Evolutionary conservation across 2,329 filamentous ascomycete genomes (phyloP), one percentile per base, ranked within the genome.

Genomic region (Claviceps arundinis): DNA sequence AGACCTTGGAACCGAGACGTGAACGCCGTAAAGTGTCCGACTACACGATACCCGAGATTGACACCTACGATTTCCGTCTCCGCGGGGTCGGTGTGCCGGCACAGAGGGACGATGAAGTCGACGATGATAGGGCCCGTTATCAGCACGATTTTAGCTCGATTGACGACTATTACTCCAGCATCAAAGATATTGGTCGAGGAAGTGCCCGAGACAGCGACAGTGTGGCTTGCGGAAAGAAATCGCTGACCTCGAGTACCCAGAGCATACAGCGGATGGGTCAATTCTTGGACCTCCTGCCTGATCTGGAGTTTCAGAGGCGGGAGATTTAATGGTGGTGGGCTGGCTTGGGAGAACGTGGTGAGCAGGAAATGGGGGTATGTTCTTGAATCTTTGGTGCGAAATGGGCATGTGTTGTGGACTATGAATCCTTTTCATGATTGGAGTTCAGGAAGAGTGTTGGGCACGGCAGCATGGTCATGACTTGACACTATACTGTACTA

Each of bases 1-100:
- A 56, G 30, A 57, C 59, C 13, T 65, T 64, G 24, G 58, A 50
- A 14, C 53, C 57, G n/a, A 45, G 51, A 44, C 61, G 58, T 30
- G 62, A 61, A 41, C 64, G 61, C 41, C 55, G 59, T 37, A 62
- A 59, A 34, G 45, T 42, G 9, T 41, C 42, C n/a, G 37, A 54
- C 19, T 55, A 53, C 11, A 67, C 66, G 60, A 14, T 26, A 14
- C 42, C 42, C 42, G 19, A 14, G 11, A 13, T 61, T 38, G 69
- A 65, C 0, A 65, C 64, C 4, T 61, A 64, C 26, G 70, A 72
- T 30, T 57, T 71, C 11, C 68, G 67, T 3, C 58, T 72, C 7
- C 60, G 64, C 22, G 56, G 58, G 26, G 26, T 30, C 8, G 26
- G 26, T 8, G 55, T 68, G 42, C 14, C 47, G 17, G n/a, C 34